phyloP scores from a whole-genome alignment of 805 yeast species.

The Candida cerambycidarum region DNA sequence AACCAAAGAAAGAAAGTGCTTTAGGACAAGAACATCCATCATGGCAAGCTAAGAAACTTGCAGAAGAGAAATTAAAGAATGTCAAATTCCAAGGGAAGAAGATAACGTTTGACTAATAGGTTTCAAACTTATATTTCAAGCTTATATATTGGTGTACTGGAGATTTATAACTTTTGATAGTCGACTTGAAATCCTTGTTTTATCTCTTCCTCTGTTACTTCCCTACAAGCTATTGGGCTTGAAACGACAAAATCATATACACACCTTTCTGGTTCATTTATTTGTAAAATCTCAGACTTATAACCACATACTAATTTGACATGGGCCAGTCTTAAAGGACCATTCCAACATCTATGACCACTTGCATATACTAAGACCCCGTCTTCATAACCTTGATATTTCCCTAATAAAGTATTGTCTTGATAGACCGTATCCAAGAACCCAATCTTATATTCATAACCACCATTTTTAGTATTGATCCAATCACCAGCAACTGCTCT shows the following conservation, averaged over 20 bases:
- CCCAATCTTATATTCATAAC: conserved; percentile 66
- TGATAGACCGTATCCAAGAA: conserved; percentile 59
- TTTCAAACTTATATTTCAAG: no score
- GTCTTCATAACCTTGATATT: conserved; percentile 25
- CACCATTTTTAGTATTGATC: conserved; percentile 56
- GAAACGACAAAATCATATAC: conserved; percentile 58
- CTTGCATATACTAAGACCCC: conserved; percentile 41
- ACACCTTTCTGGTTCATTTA: conserved; percentile 88
- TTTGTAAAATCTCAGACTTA: conserved; percentile 53
- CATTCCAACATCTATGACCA: conserved; percentile 93
- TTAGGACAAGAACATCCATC: conserved; percentile 75
- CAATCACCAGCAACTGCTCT: conserved; percentile 55
- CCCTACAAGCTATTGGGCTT: conserved; percentile 48
- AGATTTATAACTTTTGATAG: conserved; percentile 20
- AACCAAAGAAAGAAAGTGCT: no score
- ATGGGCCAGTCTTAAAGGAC: conserved; percentile 74
- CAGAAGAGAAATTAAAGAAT: conserved; percentile 62
- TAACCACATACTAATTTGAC: conserved; percentile 70
- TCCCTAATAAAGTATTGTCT: conserved; percentile 54
- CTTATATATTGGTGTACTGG: no score
- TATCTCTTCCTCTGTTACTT: conserved; percentile 28
- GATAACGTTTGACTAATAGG: conserved; percentile 58
- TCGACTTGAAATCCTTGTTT: conserved; percentile 25
- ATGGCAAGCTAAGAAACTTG: conserved; percentile 87
- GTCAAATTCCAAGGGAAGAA: conserved; percentile 83